These are phyloP conservation scores for Cairneyella variabilis DNA, from an alignment of 495 filamentous ascomycete genomes.

Conservation along the genomic window DNA sequence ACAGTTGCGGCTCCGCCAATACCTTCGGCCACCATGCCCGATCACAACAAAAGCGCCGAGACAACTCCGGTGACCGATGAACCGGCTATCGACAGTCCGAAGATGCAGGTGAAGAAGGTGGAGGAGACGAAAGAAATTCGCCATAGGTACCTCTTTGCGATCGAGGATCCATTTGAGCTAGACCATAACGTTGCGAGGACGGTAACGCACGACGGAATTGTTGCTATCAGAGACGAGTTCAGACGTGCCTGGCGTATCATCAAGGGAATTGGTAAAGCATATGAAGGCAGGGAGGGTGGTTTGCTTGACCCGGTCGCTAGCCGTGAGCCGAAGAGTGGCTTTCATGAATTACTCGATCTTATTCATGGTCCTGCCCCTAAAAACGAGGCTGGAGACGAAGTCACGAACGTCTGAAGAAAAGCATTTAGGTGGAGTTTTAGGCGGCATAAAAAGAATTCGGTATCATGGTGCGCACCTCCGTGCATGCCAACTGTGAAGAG, in stretches of 20 bases:
- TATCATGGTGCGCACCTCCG: no score
- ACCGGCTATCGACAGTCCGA: constrained; percentile 13
- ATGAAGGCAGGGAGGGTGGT: constrained; percentile 11
- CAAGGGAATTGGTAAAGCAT: constrained; percentile 10
- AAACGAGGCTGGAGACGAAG: no score
- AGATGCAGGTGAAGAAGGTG: constrained; percentile 22
- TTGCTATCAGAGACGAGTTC: constrained; percentile 75
- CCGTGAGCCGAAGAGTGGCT: constrained; percentile 1
- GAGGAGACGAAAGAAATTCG: constrained; percentile 56
- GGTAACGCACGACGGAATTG: constrained; percentile 70
- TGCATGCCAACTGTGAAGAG: no score
- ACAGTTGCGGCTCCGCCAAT: constrained; percentile 15
- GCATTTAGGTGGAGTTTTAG: no score
- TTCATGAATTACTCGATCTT: constrained; percentile 13
- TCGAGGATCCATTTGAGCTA: constrained; percentile 84
- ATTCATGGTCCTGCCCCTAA: no score
- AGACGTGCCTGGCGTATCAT: constrained; percentile 67
- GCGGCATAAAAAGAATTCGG: no score
- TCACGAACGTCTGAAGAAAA: no score
- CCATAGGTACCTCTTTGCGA: constrained; percentile 77
- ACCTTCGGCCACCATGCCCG: not conserved
- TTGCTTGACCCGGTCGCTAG: constrained; percentile 15
- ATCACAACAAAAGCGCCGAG: not conserved
- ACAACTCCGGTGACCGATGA: constrained; percentile 1
- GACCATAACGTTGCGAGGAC: constrained; percentile 81